These are phyloP conservation scores for Wickerhamomyces bisporus DNA, from an alignment of 805 yeast genomes.

Conservation along the genomic window DNA sequence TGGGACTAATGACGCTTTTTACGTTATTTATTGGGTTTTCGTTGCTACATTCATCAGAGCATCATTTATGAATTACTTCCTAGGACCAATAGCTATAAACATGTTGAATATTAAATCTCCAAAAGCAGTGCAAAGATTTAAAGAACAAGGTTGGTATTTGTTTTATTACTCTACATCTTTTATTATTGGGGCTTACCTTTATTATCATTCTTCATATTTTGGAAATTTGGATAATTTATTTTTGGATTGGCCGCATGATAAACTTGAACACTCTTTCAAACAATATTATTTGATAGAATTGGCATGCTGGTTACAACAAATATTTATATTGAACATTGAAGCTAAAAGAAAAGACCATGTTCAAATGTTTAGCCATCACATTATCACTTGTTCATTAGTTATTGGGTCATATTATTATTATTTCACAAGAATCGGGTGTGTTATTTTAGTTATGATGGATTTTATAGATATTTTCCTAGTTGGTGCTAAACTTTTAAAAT, in stretches of 20 bases:
- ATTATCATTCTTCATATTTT: slow-evolving; percentile 54
- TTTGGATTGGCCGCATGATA: slow-evolving; percentile 69
- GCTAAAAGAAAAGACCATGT: slow-evolving; percentile 72
- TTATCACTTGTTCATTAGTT: slow-evolving; percentile 65
- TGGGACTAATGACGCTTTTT: slow-evolving; percentile 49
- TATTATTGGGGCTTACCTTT: slow-evolving; percentile 51
- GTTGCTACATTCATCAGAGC: slow-evolving; percentile 54
- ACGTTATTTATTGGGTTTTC: slow-evolving; percentile 51
- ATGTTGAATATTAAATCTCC: slow-evolving; percentile 37
- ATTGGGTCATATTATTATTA: slow-evolving; percentile 69
- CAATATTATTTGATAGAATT: slow-evolving; percentile 65
- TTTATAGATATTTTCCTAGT: slow-evolving; percentile 69
- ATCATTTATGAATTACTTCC: slow-evolving; percentile 49
- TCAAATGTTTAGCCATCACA: slow-evolving; percentile 88
- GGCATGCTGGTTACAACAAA: slow-evolving; percentile 79
- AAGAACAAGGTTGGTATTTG: slow-evolving; percentile 82
- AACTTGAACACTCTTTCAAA: slow-evolving; percentile 49
- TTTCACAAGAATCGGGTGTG: slow-evolving; percentile 73
- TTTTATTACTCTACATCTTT: slow-evolving; percentile 55
- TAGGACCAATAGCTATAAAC: slow-evolving; percentile 49
- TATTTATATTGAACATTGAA: slow-evolving; percentile 72
- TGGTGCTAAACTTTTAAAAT: slow-evolving; percentile 71
- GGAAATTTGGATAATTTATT: slow-evolving; percentile 53
- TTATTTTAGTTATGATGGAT: slow-evolving; percentile 77
- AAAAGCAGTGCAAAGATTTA: slow-evolving; percentile 61